Conservation (phyloP, 1,284 basidiomycete genomes). For the Marasmius tenuissimus region DNA sequence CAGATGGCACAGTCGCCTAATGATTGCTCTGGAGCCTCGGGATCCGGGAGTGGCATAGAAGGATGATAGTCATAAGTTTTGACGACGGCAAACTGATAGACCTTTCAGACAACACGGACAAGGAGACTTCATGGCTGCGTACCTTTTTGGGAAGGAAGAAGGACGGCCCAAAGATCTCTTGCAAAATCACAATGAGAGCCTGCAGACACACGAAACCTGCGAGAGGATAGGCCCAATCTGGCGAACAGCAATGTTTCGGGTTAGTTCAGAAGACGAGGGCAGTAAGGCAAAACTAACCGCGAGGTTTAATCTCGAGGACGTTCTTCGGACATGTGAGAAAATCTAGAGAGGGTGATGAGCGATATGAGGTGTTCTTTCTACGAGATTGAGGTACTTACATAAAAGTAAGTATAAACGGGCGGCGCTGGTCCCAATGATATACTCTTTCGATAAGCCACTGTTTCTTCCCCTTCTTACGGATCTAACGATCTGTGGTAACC, state of each 20-base stretch:
- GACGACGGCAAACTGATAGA: slow-evolving; percentile 54
- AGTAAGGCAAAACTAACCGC: slow-evolving; percentile 42
- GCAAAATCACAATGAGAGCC: slow-evolving; percentile 64
- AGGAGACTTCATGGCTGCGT: slow-evolving; percentile 20
- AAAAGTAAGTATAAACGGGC: slow-evolving; percentile 72
- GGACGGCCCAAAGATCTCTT: slow-evolving; percentile 76
- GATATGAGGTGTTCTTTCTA: not conserved
- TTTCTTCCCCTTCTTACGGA: slow-evolving; percentile 70
- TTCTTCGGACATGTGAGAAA: slow-evolving; percentile 83
- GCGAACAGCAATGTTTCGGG: slow-evolving; percentile 2
- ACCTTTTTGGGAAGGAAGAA: slow-evolving; percentile 79
- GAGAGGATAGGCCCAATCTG: slow-evolving; percentile 70
- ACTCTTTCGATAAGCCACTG: slow-evolving; percentile 68
- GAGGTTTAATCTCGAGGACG: slow-evolving; percentile 76
- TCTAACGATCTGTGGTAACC: slow-evolving; percentile 83
- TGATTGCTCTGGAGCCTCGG: slow-evolving; percentile 70
- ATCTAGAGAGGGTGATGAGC: slow-evolving; percentile 44
- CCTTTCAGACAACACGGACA: slow-evolving; percentile 1
- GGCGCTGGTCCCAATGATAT: slow-evolving; percentile 76
- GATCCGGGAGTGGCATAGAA: slow-evolving; percentile 63
- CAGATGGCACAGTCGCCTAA: slow-evolving; percentile 88
- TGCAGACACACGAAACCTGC: slow-evolving; percentile 66
- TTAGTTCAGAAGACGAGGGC: not conserved
- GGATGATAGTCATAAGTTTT: slow-evolving; percentile 86
- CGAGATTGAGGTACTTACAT: slow-evolving; percentile 52